Percentiles rank a stretch among this genome's conserved stretches.
Evolutionary conservation across 2,329 filamentous ascomycete species (phyloP).

Genomic region (Pochonia chlamydosporia): DNA sequence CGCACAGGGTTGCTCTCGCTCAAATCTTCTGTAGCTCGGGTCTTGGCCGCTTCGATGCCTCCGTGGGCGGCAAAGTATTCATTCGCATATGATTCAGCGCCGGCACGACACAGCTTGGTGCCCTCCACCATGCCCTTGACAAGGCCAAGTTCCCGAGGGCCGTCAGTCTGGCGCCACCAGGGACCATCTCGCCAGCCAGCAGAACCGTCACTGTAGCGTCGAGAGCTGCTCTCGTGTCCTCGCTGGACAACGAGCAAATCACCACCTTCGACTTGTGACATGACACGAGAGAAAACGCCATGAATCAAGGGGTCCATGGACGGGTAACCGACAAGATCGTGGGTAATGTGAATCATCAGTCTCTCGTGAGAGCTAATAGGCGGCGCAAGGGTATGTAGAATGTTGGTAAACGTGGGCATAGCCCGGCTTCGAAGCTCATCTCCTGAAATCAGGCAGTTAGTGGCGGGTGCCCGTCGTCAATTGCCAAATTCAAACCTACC

Average conservation of each 20-base stretch:
- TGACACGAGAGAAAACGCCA: constrained; percentile 85
- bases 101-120: constrained; percentile 84
- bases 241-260: constrained; percentile 92
- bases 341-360: constrained; percentile 93
- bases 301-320: constrained; percentile 91
- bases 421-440: constrained; percentile 82
- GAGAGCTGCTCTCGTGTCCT: constrained; percentile 74
- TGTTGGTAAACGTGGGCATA: constrained; percentile 88
- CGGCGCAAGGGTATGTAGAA: constrained; percentile 90
- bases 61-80: constrained; percentile 79
- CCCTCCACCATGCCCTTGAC: constrained; percentile 80
- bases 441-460: constrained; percentile 43
- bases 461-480: neutral
- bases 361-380: constrained; percentile 96
- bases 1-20: constrained; percentile 85
- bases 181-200: constrained; percentile 88
- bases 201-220: constrained; percentile 52
- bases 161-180: constrained; percentile 78
- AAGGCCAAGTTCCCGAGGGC: constrained; percentile 68
- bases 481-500: constrained; percentile 18
- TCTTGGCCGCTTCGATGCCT: constrained; percentile 73
- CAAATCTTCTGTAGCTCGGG: constrained; percentile 70
- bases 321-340: constrained; percentile 91
- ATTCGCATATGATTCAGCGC: constrained; percentile 77
- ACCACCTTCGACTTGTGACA: constrained; percentile 98